Percentiles rank a stretch among this genome's conserved stretches.
These are phyloP conservation scores for Curvularia hawaiiensis DNA, from an alignment of 2,329 filamentous ascomycete genomes.

Conservation along the genomic window DNA sequence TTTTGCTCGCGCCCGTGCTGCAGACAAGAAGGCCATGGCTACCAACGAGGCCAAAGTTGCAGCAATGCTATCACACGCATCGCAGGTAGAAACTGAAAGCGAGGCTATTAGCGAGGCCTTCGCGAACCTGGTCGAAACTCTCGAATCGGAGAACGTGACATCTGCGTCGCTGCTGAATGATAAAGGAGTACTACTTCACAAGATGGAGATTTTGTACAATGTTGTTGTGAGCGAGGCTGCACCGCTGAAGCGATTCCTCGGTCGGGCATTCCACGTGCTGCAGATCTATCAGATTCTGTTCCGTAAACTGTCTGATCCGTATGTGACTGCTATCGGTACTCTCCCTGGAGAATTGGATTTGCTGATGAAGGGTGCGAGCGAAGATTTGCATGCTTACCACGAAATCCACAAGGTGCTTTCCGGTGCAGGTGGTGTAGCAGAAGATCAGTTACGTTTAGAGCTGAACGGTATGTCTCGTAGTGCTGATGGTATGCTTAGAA, in stretches of 20 bases:
- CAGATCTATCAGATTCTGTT: constrained; percentile 18
- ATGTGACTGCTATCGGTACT: background rate
- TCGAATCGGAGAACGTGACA: constrained; percentile 14
- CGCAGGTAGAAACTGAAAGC: constrained; percentile 15
- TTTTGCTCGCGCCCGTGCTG: constrained; percentile 9
- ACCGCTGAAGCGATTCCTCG: constrained; percentile 17
- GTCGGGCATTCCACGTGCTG: constrained; percentile 9
- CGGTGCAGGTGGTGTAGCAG: constrained; percentile 6
- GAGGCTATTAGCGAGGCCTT: constrained; percentile 15
- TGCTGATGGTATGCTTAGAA: constrained; percentile 14
- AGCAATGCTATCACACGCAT: background rate
- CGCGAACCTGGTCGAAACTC: constrained; percentile 12
- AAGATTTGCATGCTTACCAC: constrained; percentile 17
- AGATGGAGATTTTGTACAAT: constrained; percentile 15
- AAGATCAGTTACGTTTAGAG: constrained; percentile 14
- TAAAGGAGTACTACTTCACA: constrained; percentile 1
- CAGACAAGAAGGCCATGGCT: constrained; percentile 7
- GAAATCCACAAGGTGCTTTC: constrained; percentile 9
- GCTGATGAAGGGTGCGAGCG: constrained; percentile 8
- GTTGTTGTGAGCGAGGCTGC: constrained; percentile 17
- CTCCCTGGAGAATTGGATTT: constrained; percentile 12
- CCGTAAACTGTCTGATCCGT: constrained; percentile 8
- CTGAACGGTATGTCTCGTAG: constrained; percentile 13
- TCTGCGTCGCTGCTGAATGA: constrained; percentile 8
- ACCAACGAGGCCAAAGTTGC: constrained; percentile 4